Evolutionary conservation across 305 asterid species (phyloP).

Genomic region (Fraxinus platypoda): DNA sequence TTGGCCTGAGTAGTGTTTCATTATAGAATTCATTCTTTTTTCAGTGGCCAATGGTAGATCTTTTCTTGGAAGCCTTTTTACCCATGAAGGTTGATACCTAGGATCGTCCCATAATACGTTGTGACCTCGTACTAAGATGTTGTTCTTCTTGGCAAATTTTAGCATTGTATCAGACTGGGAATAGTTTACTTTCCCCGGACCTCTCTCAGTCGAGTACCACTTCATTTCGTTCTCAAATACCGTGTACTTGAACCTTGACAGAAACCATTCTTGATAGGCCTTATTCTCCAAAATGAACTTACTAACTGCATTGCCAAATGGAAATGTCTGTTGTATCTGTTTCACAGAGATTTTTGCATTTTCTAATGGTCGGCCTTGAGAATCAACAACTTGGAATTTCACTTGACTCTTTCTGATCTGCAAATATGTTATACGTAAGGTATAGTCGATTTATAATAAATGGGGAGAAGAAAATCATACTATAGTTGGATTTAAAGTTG

Average conservation of each 20-base stretch:
- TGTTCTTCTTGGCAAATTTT: not conserved
- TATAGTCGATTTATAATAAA: not conserved
- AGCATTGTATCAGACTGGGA: constrained; percentile 28
- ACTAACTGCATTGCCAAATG: constrained; percentile 39
- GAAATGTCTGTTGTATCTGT: constrained; percentile 21
- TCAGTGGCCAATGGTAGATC: constrained; percentile 17
- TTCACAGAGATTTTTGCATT: constrained; percentile 30
- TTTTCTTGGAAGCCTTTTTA: not conserved
- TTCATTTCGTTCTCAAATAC: constrained; percentile 51
- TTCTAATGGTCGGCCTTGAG: constrained; percentile 30
- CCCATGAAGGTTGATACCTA: constrained; percentile 27
- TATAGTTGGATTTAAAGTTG: not conserved
- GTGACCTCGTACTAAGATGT: constrained; percentile 39
- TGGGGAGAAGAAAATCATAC: not conserved
- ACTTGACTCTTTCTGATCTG: constrained; percentile 39
- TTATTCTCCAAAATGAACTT: constrained; percentile 22
- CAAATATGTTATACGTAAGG: not conserved
- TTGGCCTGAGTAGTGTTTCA: constrained; percentile 25
- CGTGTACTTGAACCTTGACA: constrained; percentile 40
- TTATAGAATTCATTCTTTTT: constrained; percentile 25
- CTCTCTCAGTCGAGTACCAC: constrained; percentile 36
- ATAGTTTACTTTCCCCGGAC: constrained; percentile 31
- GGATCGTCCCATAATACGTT: constrained; percentile 39
- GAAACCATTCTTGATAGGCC: constrained; percentile 41
- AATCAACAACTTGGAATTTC: constrained; percentile 36